Conservation (phyloP, 2,329 filamentous ascomycete species). For the Periconia macrospinosa region DNA sequence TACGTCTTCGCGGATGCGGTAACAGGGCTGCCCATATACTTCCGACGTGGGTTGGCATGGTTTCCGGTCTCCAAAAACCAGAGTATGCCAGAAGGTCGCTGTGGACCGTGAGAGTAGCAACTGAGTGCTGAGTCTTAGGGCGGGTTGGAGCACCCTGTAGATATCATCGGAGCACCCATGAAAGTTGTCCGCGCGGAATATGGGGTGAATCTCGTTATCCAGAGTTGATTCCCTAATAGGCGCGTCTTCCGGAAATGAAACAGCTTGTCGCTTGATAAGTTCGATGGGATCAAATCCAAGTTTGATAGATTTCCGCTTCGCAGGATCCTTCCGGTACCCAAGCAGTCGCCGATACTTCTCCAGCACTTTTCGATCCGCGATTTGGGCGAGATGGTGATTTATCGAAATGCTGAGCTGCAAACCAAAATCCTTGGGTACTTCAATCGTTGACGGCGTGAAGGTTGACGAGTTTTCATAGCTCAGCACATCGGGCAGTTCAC, state of each 20-base stretch:
- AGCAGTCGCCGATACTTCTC: constrained; percentile 42
- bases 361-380: constrained; percentile 39
- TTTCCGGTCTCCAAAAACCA: constrained; percentile 40
- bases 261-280: constrained; percentile 43
- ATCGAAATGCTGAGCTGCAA: constrained; percentile 42
- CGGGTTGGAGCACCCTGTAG: constrained; percentile 43
- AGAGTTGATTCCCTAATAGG: constrained; percentile 29
- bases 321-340: constrained; percentile 31
- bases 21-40: constrained; percentile 35
- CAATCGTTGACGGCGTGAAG: constrained; percentile 43
- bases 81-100: constrained; percentile 42
- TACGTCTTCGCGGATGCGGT: constrained; percentile 40
- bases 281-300: constrained; percentile 44
- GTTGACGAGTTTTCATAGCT: constrained; percentile 37
- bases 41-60: constrained; percentile 31
- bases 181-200: constrained; percentile 43
- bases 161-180: constrained; percentile 42
- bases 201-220: constrained; percentile 39
- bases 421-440: constrained; percentile 42
- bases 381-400: constrained; percentile 43
- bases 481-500: constrained; percentile 37
- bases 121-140: constrained; percentile 35
- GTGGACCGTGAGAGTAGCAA: constrained; percentile 41
- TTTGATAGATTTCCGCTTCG: constrained; percentile 34
- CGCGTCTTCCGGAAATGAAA: constrained; percentile 30